phyloP scores from a whole-genome alignment of 2,329 filamentous ascomycete species.

The Falciphora oryzae region DNA sequence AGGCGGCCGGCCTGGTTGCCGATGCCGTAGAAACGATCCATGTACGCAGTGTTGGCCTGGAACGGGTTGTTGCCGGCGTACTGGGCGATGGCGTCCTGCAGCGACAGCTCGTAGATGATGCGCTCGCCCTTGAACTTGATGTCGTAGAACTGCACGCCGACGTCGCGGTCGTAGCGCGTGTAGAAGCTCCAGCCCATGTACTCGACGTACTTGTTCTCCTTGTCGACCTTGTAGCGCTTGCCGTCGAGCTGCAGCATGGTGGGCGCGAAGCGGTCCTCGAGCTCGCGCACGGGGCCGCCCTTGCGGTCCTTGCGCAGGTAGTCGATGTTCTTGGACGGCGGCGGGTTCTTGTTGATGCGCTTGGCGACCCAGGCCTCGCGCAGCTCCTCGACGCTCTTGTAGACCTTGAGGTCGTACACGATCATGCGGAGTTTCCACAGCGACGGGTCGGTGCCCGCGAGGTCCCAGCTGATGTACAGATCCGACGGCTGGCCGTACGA shows the following conservation, averaged over 20 bases:
- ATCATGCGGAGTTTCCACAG: constrained; percentile 36
- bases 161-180: constrained; percentile 35
- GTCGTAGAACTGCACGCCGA: constrained; percentile 42
- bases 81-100: constrained; percentile 48
- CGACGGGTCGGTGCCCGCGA: constrained; percentile 35
- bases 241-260: constrained; percentile 32
- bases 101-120: constrained; percentile 45
- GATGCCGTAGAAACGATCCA: constrained; percentile 34
- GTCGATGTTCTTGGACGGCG: constrained; percentile 13
- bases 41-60: constrained; percentile 34
- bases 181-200: constrained; percentile 51
- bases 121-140: constrained; percentile 44
- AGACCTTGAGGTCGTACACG: constrained; percentile 35
- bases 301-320: constrained; percentile 25
- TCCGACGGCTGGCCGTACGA: constrained; percentile 37
- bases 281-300: constrained; percentile 23
- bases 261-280: constrained; percentile 30
- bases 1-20: constrained; percentile 30
- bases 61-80: constrained; percentile 44
- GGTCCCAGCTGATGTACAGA: constrained; percentile 38
- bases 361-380: constrained; percentile 31
- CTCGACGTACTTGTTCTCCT: constrained; percentile 38
- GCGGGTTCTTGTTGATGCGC: constrained; percentile 10
- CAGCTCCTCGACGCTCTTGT: constrained; percentile 26
- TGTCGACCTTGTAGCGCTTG: constrained; percentile 37